Evolutionary conservation across 208 protist genomes (phyloP).

Genomic region (Sergeia podlipaevii): DNA sequence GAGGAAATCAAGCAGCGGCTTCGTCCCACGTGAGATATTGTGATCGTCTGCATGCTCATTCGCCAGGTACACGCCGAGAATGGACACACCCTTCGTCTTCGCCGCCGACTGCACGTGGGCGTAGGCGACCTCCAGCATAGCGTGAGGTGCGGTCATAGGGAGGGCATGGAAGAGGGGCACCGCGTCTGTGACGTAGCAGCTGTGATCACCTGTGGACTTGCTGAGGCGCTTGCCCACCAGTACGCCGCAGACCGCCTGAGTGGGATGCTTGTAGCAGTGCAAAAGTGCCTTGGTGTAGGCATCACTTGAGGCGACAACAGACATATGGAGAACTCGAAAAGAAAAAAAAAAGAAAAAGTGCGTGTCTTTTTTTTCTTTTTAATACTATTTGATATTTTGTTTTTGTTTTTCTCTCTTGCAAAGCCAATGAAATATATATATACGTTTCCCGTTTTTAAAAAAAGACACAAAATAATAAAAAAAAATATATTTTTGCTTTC

Average conservation of each 20-base stretch:
- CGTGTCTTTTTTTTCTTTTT: background rate
- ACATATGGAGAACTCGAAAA: background rate
- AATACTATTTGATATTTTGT: slow-evolving; percentile 6
- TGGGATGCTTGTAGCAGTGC: slow-evolving; percentile 85
- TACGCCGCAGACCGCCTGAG: slow-evolving; percentile 74
- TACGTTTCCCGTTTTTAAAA: too few relatives aligned
- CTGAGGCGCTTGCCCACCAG: slow-evolving; percentile 73
- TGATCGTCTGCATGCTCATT: slow-evolving; percentile 70
- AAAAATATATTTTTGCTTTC: background rate
- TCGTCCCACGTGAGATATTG: slow-evolving; percentile 30
- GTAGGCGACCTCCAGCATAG: slow-evolving; percentile 81
- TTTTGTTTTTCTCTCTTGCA: slow-evolving; percentile 10
- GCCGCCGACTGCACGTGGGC: slow-evolving; percentile 62
- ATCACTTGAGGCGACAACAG: slow-evolving; percentile 54
- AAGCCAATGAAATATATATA: background rate
- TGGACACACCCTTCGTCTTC: slow-evolving; percentile 52
- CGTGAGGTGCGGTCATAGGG: slow-evolving; percentile 70
- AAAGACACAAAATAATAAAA: slow-evolving; percentile 7
- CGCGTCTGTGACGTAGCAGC: slow-evolving; percentile 59
- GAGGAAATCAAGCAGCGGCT: slow-evolving; percentile 33
- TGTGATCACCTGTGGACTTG: slow-evolving; percentile 7
- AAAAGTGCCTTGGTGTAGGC: slow-evolving; percentile 81
- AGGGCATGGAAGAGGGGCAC: slow-evolving; percentile 79
- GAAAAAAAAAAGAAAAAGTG: too few relatives aligned
- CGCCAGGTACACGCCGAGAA: slow-evolving; percentile 82